Conservation (phyloP, 306 rosid genomes). For the Sesbania bispinosa region DNA sequence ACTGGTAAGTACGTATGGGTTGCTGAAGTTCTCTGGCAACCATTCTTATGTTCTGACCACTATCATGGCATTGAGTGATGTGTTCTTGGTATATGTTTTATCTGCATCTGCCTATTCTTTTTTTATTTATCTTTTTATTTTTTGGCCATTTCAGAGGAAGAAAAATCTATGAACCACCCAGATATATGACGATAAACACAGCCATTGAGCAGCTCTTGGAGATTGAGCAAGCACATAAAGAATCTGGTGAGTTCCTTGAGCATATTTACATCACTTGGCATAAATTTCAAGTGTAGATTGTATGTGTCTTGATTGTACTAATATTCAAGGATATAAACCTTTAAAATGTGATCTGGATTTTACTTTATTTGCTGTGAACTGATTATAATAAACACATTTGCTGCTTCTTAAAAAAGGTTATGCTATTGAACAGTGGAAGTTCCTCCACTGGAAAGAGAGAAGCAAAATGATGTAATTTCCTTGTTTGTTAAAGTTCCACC, state of each 20-base stretch:
- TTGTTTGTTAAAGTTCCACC: too few species aligned
- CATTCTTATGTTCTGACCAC: neutral
- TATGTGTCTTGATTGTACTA: constrained; percentile 6
- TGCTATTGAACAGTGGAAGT: neutral
- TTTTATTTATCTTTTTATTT: neutral
- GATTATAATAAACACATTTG: neutral
- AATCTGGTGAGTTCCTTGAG: too few species aligned
- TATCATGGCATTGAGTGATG: neutral
- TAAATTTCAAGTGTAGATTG: neutral
- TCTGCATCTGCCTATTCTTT: neutral
- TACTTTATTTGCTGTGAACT: neutral
- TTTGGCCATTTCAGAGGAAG: constrained; percentile 55
- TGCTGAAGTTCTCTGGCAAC: neutral
- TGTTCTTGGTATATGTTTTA: neutral
- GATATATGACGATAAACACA: too few species aligned
- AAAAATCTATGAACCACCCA: too few species aligned
- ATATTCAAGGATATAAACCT: neutral
- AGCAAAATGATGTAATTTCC: neutral
- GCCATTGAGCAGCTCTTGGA: too few species aligned
- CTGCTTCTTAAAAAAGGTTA: neutral
- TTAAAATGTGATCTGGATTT: neutral
- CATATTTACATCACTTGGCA: too few species aligned
- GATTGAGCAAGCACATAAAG: too few species aligned
- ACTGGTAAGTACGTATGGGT: neutral
- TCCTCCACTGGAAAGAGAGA: neutral